Evolutionary conservation across 164 flowering plant genomes (phyloP).

Genomic region (Vitis amurensis): DNA sequence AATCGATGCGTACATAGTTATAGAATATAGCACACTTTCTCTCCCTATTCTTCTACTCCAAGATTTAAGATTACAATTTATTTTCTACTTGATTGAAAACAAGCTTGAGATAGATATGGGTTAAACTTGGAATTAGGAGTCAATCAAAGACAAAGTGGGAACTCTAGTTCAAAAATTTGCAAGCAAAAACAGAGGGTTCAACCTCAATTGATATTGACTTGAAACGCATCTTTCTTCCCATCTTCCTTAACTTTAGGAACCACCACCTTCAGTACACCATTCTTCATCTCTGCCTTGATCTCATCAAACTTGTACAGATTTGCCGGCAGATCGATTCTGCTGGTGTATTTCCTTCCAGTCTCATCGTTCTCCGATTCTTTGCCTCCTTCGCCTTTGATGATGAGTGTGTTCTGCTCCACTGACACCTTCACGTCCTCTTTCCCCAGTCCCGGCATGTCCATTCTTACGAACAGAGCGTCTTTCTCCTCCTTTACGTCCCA

Average conservation of each 20-base stretch:
- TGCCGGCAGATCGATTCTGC: slow-evolving; percentile 58
- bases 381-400: slow-evolving; percentile 52
- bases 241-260: slow-evolving; percentile 74
- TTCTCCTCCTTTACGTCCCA: slow-evolving; percentile 71
- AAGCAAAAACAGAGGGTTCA: neutral
- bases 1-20: no score
- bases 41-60: no score
- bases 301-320: slow-evolving; percentile 45
- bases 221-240: slow-evolving; percentile 53
- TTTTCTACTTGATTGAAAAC: no score
- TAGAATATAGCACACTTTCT: no score
- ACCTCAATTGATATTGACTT: slow-evolving; percentile 51
- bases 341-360: slow-evolving; percentile 38
- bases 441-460: slow-evolving; percentile 79
- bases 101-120: no score
- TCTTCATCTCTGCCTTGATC: slow-evolving; percentile 86
- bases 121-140: no score
- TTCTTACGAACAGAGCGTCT: slow-evolving; percentile 42
- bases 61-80: no score
- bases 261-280: slow-evolving; percentile 63
- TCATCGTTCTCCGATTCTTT: slow-evolving; percentile 45
- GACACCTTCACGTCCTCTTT: slow-evolving; percentile 64
- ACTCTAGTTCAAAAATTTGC: no score
- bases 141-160: no score
- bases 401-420: slow-evolving; percentile 66